phyloP scores from a whole-genome alignment of 2,329 filamentous ascomycete genomes.

The Pseudopithomyces chartarum region DNA sequence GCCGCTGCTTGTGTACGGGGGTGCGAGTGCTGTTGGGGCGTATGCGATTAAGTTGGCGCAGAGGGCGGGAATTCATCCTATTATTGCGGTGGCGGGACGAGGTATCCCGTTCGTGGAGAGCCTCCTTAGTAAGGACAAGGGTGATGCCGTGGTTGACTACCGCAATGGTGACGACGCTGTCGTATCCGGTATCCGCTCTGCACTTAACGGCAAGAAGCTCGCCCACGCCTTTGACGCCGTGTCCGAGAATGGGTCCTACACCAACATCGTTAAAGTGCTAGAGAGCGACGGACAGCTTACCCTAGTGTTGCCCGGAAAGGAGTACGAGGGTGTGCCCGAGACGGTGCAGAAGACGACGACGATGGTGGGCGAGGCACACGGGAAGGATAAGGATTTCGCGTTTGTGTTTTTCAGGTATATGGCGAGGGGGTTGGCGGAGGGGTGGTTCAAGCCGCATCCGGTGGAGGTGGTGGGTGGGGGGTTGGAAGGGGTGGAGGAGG shows the following conservation, averaged over 20 bases:
- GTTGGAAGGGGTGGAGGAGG: slow-evolving; percentile 58
- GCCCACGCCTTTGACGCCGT: slow-evolving; percentile 63
- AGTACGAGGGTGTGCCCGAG: slow-evolving; percentile 50
- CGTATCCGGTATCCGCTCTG: slow-evolving; percentile 47
- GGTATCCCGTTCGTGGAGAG: slow-evolving; percentile 23
- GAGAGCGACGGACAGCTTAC: slow-evolving; percentile 39
- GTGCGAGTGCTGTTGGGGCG: slow-evolving; percentile 41
- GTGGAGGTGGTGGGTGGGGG: slow-evolving; percentile 60
- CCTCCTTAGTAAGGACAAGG: slow-evolving; percentile 38
- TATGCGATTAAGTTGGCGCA: slow-evolving; percentile 44
- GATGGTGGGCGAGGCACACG: slow-evolving; percentile 40
- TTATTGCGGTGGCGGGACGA: slow-evolving; percentile 27
- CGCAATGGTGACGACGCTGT: slow-evolving; percentile 56
- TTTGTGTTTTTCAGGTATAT: slow-evolving; percentile 53
- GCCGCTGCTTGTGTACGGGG: slow-evolving; percentile 44
- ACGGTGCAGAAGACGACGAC: slow-evolving; percentile 47
- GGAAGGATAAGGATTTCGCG: slow-evolving; percentile 48
- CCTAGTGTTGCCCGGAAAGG: slow-evolving; percentile 50
- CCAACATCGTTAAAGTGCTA: slow-evolving; percentile 43
- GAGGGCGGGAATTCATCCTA: slow-evolving; percentile 42
- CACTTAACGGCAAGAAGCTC: slow-evolving; percentile 49
- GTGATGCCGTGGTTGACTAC: slow-evolving; percentile 50
- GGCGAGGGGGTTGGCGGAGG: slow-evolving; percentile 53
- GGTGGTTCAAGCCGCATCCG: slow-evolving; percentile 57
- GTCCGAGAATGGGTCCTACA: slow-evolving; percentile 52